Evolutionary conservation across 331 rosid genomes (phyloP).

Genomic region (Telfairia occidentalis): DNA sequence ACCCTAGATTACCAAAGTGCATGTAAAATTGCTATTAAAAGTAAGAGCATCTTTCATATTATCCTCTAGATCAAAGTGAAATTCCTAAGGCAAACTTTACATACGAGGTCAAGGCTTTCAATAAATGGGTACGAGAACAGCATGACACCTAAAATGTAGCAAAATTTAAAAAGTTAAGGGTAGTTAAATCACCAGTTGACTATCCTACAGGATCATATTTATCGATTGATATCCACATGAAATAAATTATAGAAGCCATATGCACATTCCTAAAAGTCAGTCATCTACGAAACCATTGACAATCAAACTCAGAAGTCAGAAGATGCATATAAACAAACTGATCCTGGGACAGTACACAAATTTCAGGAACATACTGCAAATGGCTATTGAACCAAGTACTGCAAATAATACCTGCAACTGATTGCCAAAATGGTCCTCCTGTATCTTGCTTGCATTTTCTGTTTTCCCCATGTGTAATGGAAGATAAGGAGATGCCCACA

Average conservation of each 20-base stretch:
- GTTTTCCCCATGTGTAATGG: constrained; percentile 92
- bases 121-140: neutral
- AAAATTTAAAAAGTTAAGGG: neutral
- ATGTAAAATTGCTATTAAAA: neutral
- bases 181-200: neutral
- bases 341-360: neutral
- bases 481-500: constrained; percentile 89
- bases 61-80: neutral
- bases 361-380: neutral
- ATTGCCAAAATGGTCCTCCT: constrained; percentile 71
- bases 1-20: neutral
- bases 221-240: neutral
- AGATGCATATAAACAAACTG: neutral
- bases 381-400: neutral
- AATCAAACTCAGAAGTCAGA: neutral
- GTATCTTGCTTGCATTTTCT: constrained; percentile 53
- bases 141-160: neutral
- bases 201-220: neutral
- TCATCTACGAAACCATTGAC: neutral
- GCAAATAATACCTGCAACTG: constrained; percentile 67
- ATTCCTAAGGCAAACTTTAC: neutral
- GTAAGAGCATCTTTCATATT: neutral
- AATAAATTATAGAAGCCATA: neutral
- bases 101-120: neutral
- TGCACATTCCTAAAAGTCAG: neutral